These are phyloP conservation scores for Blastosporella zonata DNA, from an alignment of 1,284 basidiomycete species.

Conservation along the genomic window DNA sequence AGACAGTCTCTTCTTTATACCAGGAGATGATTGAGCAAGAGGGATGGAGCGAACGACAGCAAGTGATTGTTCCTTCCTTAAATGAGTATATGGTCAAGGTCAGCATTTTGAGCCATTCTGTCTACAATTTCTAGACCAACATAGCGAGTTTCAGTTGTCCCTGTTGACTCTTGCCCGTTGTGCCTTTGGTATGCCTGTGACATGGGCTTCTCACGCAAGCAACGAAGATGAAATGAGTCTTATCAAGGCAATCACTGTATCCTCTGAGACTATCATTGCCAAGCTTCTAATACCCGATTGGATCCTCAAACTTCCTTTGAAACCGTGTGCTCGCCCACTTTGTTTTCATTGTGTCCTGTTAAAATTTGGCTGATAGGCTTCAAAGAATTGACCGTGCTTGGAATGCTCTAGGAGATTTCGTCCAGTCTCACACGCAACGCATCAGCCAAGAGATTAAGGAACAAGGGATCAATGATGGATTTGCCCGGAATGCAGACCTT, in stretches of 20 bases:
- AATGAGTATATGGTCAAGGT: slow-evolving; percentile 24
- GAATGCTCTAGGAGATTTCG: slow-evolving; percentile 9
- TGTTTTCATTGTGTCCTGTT: not conserved
- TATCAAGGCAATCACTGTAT: slow-evolving; percentile 17
- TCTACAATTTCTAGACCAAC: not conserved
- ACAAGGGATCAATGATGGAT: slow-evolving; percentile 1
- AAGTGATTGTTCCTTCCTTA: slow-evolving; percentile 17
- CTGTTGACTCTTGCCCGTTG: slow-evolving; percentile 26
- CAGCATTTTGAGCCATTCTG: not conserved
- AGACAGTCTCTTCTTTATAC: slow-evolving; percentile 23
- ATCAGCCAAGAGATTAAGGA: slow-evolving; percentile 12
- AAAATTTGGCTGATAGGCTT: slow-evolving; percentile 2
- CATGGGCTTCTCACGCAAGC: slow-evolving; percentile 21
- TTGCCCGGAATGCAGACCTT: slow-evolving; percentile 14
- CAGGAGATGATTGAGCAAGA: slow-evolving; percentile 27
- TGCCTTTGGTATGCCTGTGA: slow-evolving; percentile 27
- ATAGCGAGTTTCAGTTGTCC: slow-evolving; percentile 16
- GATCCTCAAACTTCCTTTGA: slow-evolving; percentile 25
- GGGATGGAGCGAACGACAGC: slow-evolving; percentile 22
- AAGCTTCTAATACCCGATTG: slow-evolving; percentile 27
- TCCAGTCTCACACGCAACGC: slow-evolving; percentile 9
- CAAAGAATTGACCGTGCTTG: slow-evolving; percentile 14
- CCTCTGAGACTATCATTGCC: slow-evolving; percentile 21
- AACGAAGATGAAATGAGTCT: slow-evolving; percentile 13
- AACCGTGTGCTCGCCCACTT: slow-evolving; percentile 14